Percentiles rank a stretch among this genome's conserved stretches.
Evolutionary conservation across 2,329 filamentous ascomycete genomes (phyloP).

Genomic region (Ceratocystis alfenasii): DNA sequence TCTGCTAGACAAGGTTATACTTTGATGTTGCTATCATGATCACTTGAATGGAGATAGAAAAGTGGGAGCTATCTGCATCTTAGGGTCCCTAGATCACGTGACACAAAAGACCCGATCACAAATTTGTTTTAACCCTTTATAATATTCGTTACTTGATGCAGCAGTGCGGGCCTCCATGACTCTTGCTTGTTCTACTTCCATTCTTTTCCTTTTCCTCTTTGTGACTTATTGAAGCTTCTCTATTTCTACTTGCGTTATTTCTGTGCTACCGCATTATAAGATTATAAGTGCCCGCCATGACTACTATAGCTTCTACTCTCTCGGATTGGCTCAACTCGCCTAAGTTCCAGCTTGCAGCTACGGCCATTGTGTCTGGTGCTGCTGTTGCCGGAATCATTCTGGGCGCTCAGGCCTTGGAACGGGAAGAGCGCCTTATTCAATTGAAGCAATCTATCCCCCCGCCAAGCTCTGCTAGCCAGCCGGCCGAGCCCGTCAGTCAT

Average conservation of each 20-base stretch:
- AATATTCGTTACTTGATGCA: not conserved
- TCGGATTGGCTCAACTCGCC: slow-evolving; percentile 29
- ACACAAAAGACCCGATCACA: not conserved
- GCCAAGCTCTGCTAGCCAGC: slow-evolving; percentile 24
- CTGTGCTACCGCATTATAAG: not conserved
- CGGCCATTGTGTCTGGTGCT: slow-evolving; percentile 53
- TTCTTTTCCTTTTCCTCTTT: not conserved
- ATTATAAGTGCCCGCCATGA: not conserved
- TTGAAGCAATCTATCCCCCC: slow-evolving; percentile 50
- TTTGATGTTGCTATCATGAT: not conserved
- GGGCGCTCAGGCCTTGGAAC: slow-evolving; percentile 48
- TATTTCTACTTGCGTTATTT: not conserved
- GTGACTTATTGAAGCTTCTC: not conserved
- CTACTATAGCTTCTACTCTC: slow-evolving; percentile 20
- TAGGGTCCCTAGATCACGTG: not conserved
- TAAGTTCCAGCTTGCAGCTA: slow-evolving; percentile 53
- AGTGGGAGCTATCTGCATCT: not conserved
- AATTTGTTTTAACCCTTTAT: slow-evolving; percentile 3
- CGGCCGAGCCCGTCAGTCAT: slow-evolving; percentile 21
- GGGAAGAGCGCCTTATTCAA: slow-evolving; percentile 41
- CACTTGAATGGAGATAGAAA: not conserved
- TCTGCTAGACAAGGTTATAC: not conserved
- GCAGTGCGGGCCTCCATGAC: not conserved
- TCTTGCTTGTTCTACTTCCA: slow-evolving; percentile 19
- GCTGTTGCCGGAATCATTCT: slow-evolving; percentile 49